Evolutionary conservation across 768 basidiomycete species (phyloP).

Genomic region (Pholiota conissans): DNA sequence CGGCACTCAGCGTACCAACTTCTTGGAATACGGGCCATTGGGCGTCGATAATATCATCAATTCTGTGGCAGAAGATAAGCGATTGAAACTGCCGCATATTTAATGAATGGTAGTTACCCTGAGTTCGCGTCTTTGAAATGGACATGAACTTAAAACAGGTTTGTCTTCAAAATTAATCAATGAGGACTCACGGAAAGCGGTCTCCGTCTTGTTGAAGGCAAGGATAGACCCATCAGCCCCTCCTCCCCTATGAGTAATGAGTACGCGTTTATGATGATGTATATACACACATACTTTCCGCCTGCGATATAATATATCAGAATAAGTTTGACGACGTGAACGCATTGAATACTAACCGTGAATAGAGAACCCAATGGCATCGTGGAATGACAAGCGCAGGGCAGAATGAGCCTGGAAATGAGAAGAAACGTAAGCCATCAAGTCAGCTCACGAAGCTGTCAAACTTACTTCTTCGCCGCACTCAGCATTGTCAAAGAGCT

Average conservation of each 20-base stretch:
- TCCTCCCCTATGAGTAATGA: conserved; percentile 16
- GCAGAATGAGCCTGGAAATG: conserved; percentile 16
- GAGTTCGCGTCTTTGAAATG: conserved; percentile 14
- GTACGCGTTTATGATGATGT: neutral
- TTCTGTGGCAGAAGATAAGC: neutral
- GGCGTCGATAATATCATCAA: conserved; percentile 14
- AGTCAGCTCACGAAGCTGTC: neutral
- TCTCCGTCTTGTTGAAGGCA: conserved; percentile 23
- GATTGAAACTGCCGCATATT: neutral
- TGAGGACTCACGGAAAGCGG: conserved; percentile 19
- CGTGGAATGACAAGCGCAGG: conserved; percentile 18
- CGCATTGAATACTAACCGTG: conserved; percentile 1
- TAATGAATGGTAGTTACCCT: conserved; percentile 12
- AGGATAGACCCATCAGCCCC: conserved; percentile 32
- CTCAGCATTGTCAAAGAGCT: conserved; percentile 15
- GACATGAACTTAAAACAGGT: neutral
- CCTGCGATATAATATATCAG: neutral
- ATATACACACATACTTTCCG: neutral
- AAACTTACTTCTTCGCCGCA: conserved; percentile 16
- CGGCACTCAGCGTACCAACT: conserved; percentile 14
- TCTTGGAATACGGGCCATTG: conserved; percentile 20
- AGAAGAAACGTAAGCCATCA: neutral
- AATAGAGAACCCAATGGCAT: conserved; percentile 19
- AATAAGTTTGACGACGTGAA: neutral
- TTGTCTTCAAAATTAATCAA: neutral